A percentile compares a stretch with the other conserved stretches of the same genome.
phyloP scores from a whole-genome alignment of 163 green algal genomes.

The Prototheca cutis region DNA sequence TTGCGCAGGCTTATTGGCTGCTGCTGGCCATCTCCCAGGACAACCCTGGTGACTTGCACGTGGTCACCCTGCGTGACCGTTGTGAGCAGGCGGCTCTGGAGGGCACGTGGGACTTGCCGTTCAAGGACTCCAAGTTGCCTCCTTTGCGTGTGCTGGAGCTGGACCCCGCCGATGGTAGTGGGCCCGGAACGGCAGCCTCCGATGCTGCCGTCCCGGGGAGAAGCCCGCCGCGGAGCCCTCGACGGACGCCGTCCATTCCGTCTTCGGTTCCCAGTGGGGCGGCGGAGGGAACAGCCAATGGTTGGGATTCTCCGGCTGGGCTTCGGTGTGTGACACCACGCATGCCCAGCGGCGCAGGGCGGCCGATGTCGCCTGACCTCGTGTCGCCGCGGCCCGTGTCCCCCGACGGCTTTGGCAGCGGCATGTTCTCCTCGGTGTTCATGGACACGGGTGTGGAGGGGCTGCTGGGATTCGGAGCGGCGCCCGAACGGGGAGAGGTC shows the following conservation, averaged over 20 bases:
- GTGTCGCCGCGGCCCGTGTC: slow-evolving; percentile 15
- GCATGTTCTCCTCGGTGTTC: slow-evolving; percentile 36
- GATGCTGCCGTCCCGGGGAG: neutral
- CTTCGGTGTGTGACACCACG: too few species aligned
- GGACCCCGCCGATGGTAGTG: neutral
- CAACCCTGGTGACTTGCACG: slow-evolving; percentile 51
- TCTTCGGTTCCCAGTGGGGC: neutral
- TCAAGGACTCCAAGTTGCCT: slow-evolving; percentile 38
- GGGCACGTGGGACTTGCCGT: slow-evolving; percentile 58
- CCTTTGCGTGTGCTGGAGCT: slow-evolving; percentile 10
- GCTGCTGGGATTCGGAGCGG: slow-evolving; percentile 17
- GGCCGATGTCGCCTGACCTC: neutral
- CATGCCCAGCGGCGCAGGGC: too few species aligned
- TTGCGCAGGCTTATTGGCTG: slow-evolving; percentile 88
- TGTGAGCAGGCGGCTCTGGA: slow-evolving; percentile 69
- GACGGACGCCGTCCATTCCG: neutral
- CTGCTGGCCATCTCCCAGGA: slow-evolving; percentile 82
- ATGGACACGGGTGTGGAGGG: slow-evolving; percentile 45
- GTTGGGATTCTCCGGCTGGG: too few species aligned
- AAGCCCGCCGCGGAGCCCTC: neutral
- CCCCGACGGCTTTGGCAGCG: slow-evolving; percentile 34
- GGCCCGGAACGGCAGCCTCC: slow-evolving; percentile 4
- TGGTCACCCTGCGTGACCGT: slow-evolving; percentile 39
- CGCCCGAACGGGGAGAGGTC: too few species aligned
- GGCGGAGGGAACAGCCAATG: too few species aligned